phyloP scores from a whole-genome alignment of 2,329 filamentous ascomycete species.

The Calycina marina region DNA sequence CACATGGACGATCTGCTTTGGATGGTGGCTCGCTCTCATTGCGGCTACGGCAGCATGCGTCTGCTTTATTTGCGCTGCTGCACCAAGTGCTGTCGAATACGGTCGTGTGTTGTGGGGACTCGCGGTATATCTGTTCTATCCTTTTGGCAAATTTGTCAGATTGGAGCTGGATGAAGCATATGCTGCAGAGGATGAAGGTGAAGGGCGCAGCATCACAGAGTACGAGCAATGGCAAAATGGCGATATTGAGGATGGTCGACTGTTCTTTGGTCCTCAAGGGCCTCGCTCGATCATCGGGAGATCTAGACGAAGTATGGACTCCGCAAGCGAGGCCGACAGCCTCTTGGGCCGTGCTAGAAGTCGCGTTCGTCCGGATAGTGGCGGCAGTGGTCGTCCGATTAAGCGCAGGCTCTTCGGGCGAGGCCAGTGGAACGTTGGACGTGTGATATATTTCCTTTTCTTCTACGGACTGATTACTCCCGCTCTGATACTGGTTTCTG shows the following conservation, averaged over 20 bases:
- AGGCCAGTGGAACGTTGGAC: conserved; percentile 87
- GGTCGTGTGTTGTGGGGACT: conserved; percentile 74
- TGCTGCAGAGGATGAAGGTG: conserved; percentile 83
- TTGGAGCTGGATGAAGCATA: conserved; percentile 91
- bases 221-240: conserved; percentile 99
- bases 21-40: conserved; percentile 84
- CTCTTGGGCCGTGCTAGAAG: conserved; percentile 57
- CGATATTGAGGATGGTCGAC: conserved; percentile 83
- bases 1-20: conserved; percentile 80
- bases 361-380: conserved; percentile 23
- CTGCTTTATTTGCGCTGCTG: conserved; percentile 68
- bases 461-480: conserved; percentile 91
- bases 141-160: conserved; percentile 91
- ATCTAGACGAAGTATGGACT: conserved; percentile 78
- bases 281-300: conserved; percentile 72
- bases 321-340: conserved; percentile 76
- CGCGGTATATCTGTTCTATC: conserved; percentile 79
- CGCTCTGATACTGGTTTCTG: conserved; percentile 69
- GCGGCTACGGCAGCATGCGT: conserved; percentile 59
- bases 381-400: conserved; percentile 30
- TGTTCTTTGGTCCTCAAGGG: conserved; percentile 77
- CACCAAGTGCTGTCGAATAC: conserved; percentile 71
- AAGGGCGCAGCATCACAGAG: conserved; percentile 93
- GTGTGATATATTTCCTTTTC: conserved; percentile 89
- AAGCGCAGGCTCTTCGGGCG: conserved; percentile 89